Base-by-base conservation (phyloP, 495 filamentous ascomycete genomes). In the Tuber aestivum region DNA sequence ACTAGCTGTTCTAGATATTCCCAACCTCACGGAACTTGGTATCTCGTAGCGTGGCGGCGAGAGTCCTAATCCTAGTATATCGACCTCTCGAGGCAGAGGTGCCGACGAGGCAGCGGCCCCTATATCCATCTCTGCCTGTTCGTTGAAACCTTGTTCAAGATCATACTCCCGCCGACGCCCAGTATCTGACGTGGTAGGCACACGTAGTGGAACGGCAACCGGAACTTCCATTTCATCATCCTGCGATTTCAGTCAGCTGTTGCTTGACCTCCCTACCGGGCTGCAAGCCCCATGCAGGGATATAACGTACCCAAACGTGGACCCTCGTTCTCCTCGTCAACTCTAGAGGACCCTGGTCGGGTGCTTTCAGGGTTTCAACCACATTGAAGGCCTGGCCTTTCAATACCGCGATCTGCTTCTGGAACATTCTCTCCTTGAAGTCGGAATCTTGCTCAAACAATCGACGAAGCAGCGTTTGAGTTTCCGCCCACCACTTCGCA, bases 341-440 rank as follows among this genome's bases (percentile, higher is more conserved):
- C 84, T 99, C 95, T 27, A 99, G 86, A 2, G 95, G 95, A 2
- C 95, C 95, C 79, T 97, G 95, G 83, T 97, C 96, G 1, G 88
- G 87, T 6, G 91, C 91, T 82, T 99, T 99, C 72, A 99, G 86
- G 18, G 95, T 97, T 85, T 99, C 95, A 14, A 99, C 94, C 3
- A 99, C 95, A 84, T 99, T 99, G 93, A 94, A 99, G 14, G 96
- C 95, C 81, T 99, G 95, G 7, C 95, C 95, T 85, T 99, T 99
- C 92, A 99, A 95, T 61, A 99, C 95, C 1, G 96, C 95, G 70
- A 98, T 97, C 81, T 99, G 95, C 72, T 92, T 88, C 27, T 93
- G 93, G 84, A 96, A 99, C 95, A 99, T 99, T 84, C 92, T 90
- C 85, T 99, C 95, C 81, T 98, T 93, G 83, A 99, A 99, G 84